A percentile compares a stretch with the other conserved stretches of the same genome.
Evolutionary conservation across 2,329 filamentous ascomycete genomes (phyloP).

Genomic region (Samsoniella hepiali): DNA sequence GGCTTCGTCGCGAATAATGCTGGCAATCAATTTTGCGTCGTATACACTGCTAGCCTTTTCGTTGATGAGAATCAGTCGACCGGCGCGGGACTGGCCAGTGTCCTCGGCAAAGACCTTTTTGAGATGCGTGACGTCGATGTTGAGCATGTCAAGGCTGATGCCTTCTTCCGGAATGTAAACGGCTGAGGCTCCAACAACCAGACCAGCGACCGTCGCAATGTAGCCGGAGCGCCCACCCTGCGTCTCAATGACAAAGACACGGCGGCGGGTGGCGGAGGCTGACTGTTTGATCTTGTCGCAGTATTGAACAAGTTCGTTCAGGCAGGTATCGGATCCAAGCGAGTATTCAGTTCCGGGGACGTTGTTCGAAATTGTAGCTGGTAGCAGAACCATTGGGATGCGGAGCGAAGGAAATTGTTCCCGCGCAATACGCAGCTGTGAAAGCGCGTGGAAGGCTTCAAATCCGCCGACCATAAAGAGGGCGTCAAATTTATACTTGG

Average conservation of each 20-base stretch:
- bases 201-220: slow-evolving; percentile 82
- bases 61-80: slow-evolving; percentile 93
- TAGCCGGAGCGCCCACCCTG: slow-evolving; percentile 95
- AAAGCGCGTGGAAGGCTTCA: slow-evolving; percentile 90
- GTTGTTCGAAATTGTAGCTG: slow-evolving; percentile 98
- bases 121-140: slow-evolving; percentile 83
- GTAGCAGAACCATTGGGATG: slow-evolving; percentile 87
- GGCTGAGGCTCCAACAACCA: slow-evolving; percentile 86
- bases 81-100: slow-evolving; percentile 82
- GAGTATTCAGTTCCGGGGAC: slow-evolving; percentile 97
- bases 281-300: slow-evolving; percentile 98
- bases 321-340: slow-evolving; percentile 90
- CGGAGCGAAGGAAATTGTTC: slow-evolving; percentile 78
- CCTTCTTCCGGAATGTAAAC: slow-evolving; percentile 98
- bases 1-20: slow-evolving; percentile 93
- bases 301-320: slow-evolving; percentile 92
- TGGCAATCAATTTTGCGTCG: slow-evolving; percentile 86
- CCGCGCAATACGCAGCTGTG: slow-evolving; percentile 78
- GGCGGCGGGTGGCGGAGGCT: slow-evolving; percentile 84
- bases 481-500: slow-evolving; percentile 83
- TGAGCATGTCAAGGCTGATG: slow-evolving; percentile 88
- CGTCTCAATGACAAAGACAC: slow-evolving; percentile 97
- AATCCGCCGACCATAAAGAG: slow-evolving; percentile 93
- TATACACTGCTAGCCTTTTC: slow-evolving; percentile 91
- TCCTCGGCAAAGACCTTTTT: slow-evolving; percentile 82